Conservation (phyloP, 176 grass and related monocot species). For the Canna indica region DNA sequence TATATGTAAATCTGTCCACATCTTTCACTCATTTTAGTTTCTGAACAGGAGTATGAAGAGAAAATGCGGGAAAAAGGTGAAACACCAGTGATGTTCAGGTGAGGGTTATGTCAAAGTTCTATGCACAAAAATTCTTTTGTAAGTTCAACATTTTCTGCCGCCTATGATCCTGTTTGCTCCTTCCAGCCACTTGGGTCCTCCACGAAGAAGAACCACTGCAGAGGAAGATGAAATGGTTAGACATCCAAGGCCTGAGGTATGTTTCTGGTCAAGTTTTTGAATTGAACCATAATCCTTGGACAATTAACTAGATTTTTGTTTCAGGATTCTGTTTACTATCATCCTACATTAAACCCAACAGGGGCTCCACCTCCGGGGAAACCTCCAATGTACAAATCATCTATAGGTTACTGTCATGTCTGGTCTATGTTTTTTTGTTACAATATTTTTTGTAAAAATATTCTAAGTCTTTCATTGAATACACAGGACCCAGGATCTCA, state of each 20-base stretch:
- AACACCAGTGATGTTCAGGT: slow-evolving; percentile 95
- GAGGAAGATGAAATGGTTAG: slow-evolving; percentile 76
- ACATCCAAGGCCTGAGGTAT: slow-evolving; percentile 75
- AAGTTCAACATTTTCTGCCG: slow-evolving; percentile 22
- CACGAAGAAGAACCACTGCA: slow-evolving; percentile 52
- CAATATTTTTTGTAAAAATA: not conserved
- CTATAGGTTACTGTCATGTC: slow-evolving; percentile 10
- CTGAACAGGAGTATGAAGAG: slow-evolving; percentile 79
- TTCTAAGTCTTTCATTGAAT: not conserved
- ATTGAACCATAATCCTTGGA: not conserved
- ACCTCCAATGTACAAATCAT: slow-evolving; percentile 20
- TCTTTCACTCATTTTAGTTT: slow-evolving; percentile 22
- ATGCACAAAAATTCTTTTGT: slow-evolving; percentile 23
- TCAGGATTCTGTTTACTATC: slow-evolving; percentile 17
- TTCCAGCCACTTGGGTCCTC: slow-evolving; percentile 71
- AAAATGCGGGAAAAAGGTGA: slow-evolving; percentile 98
- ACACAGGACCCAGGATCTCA: slow-evolving; percentile 5
- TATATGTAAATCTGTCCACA: not conserved
- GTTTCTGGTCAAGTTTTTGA: not conserved
- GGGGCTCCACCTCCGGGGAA: slow-evolving; percentile 15
- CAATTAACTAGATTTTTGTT: not conserved
- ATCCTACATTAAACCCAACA: slow-evolving; percentile 10
- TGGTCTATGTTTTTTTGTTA: not conserved
- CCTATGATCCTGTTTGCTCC: slow-evolving; percentile 22
- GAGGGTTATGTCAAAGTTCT: slow-evolving; percentile 13